These are phyloP conservation scores for Jatropha podagrica DNA, from an alignment of 441 rosid species.

Conservation along the genomic window DNA sequence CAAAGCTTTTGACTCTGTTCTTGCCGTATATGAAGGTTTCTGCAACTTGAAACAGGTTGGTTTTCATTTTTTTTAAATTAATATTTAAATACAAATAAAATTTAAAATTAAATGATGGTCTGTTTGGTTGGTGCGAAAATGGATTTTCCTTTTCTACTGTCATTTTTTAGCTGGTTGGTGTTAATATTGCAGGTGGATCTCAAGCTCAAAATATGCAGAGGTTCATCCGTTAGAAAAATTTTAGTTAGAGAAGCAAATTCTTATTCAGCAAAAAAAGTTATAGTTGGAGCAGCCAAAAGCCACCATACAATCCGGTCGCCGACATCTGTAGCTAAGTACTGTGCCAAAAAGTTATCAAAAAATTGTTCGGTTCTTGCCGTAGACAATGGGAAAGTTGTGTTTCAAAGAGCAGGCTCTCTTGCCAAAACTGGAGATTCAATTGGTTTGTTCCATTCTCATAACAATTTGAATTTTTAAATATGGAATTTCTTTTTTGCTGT, in stretches of 20 bases:
- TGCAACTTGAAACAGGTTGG: constrained; percentile 90
- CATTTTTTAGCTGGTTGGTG: neutral
- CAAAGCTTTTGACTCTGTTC: constrained; percentile 71
- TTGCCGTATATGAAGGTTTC: constrained; percentile 89
- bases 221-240: constrained; percentile 59
- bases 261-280: constrained; percentile 51
- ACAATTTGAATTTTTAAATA: neutral
- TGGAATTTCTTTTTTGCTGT: neutral
- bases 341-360: constrained; percentile 69
- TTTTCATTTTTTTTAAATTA: neutral
- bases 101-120: neutral
- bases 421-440: constrained; percentile 22
- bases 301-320: constrained; percentile 60
- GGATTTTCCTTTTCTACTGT: neutral
- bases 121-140: constrained; percentile 13
- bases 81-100: too few species aligned
- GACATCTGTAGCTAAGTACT: constrained; percentile 71
- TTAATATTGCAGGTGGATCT: constrained; percentile 68
- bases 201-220: constrained; percentile 87
- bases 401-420: constrained; percentile 51
- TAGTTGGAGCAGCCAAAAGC: constrained; percentile 60
- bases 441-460: constrained; percentile 24
- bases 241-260: constrained; percentile 73
- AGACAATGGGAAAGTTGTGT: constrained; percentile 69
- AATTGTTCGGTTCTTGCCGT: constrained; percentile 69